phyloP scores from a whole-genome alignment of 148 eudicot genomes.

The Camellia japonica region DNA sequence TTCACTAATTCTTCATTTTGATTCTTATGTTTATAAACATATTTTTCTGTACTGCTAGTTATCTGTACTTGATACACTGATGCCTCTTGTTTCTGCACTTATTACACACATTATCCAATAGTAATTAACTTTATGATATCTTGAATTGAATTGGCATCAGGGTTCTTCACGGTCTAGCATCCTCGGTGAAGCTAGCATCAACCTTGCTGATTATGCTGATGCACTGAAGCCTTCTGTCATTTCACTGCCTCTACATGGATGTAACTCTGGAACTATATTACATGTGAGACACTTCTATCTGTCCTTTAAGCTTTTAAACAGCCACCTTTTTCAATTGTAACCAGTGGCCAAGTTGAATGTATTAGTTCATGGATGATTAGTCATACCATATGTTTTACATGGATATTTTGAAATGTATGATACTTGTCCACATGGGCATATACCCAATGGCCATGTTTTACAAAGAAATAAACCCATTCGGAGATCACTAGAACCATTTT shows the following conservation, averaged over 20 bases:
- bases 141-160: slow-evolving; percentile 21
- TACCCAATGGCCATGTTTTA: too few species aligned
- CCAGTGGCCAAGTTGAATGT: too few species aligned
- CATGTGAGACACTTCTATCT: slow-evolving; percentile 54
- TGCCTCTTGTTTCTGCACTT: background rate
- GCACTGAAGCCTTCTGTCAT: slow-evolving; percentile 71
- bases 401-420: too few species aligned
- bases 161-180: slow-evolving; percentile 90
- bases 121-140: too few species aligned
- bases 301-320: background rate
- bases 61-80: background rate
- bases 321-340: background rate
- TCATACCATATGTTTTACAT: too few species aligned
- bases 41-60: background rate
- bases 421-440: background rate
- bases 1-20: background rate
- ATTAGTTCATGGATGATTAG: too few species aligned
- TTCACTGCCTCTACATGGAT: slow-evolving; percentile 82
- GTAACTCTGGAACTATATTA: slow-evolving; percentile 72
- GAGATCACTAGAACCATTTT: too few species aligned
- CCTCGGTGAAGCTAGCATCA: slow-evolving; percentile 92
- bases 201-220: slow-evolving; percentile 91
- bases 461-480: slow-evolving; percentile 1
- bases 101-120: background rate
- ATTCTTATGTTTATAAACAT: background rate